Evolutionary conservation across 305 asterid species (phyloP).

Genomic region (Fraxinus velutina): DNA sequence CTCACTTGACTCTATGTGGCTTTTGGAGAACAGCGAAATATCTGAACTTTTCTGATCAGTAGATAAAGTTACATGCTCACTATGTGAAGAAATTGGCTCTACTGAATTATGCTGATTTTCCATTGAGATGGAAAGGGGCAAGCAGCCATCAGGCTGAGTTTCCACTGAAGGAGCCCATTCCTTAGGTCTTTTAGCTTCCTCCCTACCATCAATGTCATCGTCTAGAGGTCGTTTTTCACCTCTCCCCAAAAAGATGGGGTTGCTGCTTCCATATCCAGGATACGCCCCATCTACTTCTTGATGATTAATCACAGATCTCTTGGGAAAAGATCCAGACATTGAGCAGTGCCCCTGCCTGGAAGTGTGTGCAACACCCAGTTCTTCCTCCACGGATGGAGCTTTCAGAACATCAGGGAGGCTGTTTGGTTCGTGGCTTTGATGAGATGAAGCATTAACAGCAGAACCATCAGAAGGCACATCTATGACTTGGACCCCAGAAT

Average conservation of each 20-base stretch:
- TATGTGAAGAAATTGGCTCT: slow-evolving; percentile 41
- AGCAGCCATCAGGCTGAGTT: slow-evolving; percentile 35
- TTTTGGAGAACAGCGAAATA: slow-evolving; percentile 46
- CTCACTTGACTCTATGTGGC: slow-evolving; percentile 37
- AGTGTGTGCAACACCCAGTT: slow-evolving; percentile 27
- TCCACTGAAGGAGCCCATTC: slow-evolving; percentile 45
- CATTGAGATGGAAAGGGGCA: slow-evolving; percentile 36
- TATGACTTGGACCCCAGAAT: slow-evolving; percentile 30
- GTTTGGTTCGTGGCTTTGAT: slow-evolving; percentile 31
- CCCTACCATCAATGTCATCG: slow-evolving; percentile 36
- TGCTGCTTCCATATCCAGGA: slow-evolving; percentile 42
- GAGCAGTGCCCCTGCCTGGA: slow-evolving; percentile 24
- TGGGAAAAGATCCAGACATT: slow-evolving; percentile 34
- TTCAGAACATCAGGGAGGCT: slow-evolving; percentile 29
- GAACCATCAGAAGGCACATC: slow-evolving; percentile 43
- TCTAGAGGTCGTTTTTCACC: slow-evolving; percentile 62
- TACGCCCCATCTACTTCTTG: slow-evolving; percentile 34
- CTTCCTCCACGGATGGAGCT: slow-evolving; percentile 25
- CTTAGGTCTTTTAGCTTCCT: slow-evolving; percentile 55
- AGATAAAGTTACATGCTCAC: slow-evolving; percentile 29
- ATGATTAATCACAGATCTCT: slow-evolving; percentile 32
- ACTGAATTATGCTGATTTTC: slow-evolving; percentile 38
- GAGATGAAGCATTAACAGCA: slow-evolving; percentile 37
- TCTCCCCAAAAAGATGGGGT: slow-evolving; percentile 35
- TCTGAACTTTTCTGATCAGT: slow-evolving; percentile 47